phyloP scores from a whole-genome alignment of 108 stramenopile genomes.

The Pseudonitzschia pungens region DNA sequence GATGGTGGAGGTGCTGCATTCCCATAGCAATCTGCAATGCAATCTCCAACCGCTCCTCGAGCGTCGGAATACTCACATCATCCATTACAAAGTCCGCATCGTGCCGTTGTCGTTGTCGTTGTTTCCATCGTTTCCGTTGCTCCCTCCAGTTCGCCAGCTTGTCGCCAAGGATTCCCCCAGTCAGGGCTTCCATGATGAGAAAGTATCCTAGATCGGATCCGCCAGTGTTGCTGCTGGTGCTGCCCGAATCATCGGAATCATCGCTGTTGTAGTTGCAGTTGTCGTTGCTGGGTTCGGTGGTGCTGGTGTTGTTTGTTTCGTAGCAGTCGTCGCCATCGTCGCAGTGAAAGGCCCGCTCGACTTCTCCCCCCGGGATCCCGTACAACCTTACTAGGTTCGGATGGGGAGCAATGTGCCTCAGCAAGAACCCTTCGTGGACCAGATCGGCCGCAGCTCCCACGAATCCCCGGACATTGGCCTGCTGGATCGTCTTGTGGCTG shows the following conservation, averaged over 20 bases:
- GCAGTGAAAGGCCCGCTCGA: slow-evolving; percentile 11
- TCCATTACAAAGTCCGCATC: too few relatives aligned
- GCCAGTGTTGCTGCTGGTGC: not conserved
- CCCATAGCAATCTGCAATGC: slow-evolving; percentile 41
- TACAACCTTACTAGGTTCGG: slow-evolving; percentile 36
- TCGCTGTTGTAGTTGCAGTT: too few relatives aligned
- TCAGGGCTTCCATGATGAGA: slow-evolving; percentile 57
- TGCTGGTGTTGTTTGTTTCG: too few relatives aligned
- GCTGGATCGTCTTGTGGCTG: slow-evolving; percentile 21
- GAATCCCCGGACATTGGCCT: slow-evolving; percentile 15
- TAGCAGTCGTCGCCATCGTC: too few relatives aligned
- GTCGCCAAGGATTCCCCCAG: slow-evolving; percentile 29
- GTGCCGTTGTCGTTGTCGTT: not conserved
- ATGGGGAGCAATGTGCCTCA: slow-evolving; percentile 21
- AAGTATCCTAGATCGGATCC: slow-evolving; percentile 40
- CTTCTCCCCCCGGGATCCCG: slow-evolving; percentile 26
- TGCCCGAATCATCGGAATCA: too few relatives aligned
- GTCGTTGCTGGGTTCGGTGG: too few relatives aligned
- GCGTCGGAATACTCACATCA: not conserved
- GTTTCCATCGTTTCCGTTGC: too few relatives aligned
- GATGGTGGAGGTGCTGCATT: slow-evolving; percentile 33
- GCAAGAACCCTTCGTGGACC: slow-evolving; percentile 28
- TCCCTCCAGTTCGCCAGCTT: slow-evolving; percentile 34
- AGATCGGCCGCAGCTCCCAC: slow-evolving; percentile 35
- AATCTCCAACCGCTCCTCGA: slow-evolving; percentile 30